phyloP scores from a whole-genome alignment of 2,329 filamentous ascomycete genomes.

The Juglanconis sp. region DNA sequence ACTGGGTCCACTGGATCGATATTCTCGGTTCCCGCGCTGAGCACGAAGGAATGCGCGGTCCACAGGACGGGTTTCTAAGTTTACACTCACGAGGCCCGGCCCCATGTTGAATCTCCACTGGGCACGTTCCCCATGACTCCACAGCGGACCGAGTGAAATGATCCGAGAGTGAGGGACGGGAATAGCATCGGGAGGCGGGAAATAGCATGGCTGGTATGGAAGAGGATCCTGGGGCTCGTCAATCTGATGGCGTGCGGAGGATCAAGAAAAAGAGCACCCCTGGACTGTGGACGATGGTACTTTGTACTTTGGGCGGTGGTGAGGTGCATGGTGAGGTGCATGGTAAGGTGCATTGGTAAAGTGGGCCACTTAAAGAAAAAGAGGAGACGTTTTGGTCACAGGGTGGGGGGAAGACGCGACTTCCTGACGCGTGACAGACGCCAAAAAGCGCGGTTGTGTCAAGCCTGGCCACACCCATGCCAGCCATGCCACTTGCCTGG shows the following conservation, averaged over 20 bases:
- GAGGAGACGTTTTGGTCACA: too few species aligned
- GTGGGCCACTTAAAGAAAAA: neutral
- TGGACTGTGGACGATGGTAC: too few species aligned
- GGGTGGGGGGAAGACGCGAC: conserved; percentile 1
- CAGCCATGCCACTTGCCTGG: neutral
- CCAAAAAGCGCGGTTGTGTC: conserved; percentile 22
- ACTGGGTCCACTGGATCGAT: neutral
- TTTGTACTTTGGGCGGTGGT: too few species aligned
- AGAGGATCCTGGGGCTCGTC: neutral
- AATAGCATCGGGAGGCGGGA: neutral
- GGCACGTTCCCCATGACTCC: neutral
- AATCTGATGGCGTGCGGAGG: neutral
- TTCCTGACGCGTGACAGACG: conserved; percentile 18
- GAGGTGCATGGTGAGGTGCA: neutral
- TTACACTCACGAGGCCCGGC: neutral
- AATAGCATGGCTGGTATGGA: neutral
- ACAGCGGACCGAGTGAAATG: neutral
- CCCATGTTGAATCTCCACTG: too few species aligned
- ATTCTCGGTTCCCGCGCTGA: neutral
- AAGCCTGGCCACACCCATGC: neutral
- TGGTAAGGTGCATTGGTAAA: too few species aligned
- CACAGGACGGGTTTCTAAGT: neutral
- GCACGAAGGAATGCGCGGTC: neutral
- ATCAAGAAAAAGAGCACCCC: neutral
- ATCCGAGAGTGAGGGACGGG: neutral